Evolutionary conservation across 2,329 filamentous ascomycete species (phyloP).

Genomic region (Phaeosphaeriaceae sp.): DNA sequence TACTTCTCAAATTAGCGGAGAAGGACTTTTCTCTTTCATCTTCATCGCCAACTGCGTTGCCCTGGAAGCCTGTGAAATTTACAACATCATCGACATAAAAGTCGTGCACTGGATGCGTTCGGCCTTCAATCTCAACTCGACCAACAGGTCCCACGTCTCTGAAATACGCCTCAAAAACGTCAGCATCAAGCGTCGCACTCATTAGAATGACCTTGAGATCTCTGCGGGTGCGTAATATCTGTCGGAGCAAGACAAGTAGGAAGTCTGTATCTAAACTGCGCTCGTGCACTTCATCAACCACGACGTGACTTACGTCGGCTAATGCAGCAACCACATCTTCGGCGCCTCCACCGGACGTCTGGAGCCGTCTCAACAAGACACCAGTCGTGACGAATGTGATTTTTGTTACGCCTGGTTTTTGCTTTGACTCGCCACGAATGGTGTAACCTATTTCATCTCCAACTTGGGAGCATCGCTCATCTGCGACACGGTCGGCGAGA

Average conservation of each 20-base stretch:
- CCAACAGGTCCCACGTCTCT: conserved; percentile 73
- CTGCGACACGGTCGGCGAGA: conserved; percentile 90
- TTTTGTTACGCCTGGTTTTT: conserved; percentile 73
- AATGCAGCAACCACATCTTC: conserved; percentile 82
- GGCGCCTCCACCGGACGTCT: conserved; percentile 81
- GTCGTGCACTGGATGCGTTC: conserved; percentile 89
- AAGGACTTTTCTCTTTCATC: conserved; percentile 56
- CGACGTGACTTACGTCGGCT: conserved; percentile 89
- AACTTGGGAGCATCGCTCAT: conserved; percentile 81
- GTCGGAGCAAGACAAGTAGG: conserved; percentile 81
- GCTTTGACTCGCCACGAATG: conserved; percentile 87
- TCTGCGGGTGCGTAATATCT: conserved; percentile 75
- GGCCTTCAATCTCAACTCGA: conserved; percentile 82
- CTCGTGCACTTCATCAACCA: conserved; percentile 97
- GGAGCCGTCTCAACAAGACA: conserved; percentile 87
- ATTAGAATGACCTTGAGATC: conserved; percentile 92
- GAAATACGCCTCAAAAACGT: conserved; percentile 86
- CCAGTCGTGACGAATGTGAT: conserved; percentile 97
- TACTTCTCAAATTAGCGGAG: conserved; percentile 50
- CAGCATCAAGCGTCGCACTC: conserved; percentile 93
- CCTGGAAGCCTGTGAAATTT: conserved; percentile 73
- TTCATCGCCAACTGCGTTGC: conserved; percentile 56
- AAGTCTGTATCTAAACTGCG: conserved; percentile 95
- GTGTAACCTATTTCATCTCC: conserved; percentile 90
- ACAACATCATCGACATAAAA: conserved; percentile 90